Conservation (phyloP, 352 stramenopile genomes). For the Phytophthora colocasiae region DNA sequence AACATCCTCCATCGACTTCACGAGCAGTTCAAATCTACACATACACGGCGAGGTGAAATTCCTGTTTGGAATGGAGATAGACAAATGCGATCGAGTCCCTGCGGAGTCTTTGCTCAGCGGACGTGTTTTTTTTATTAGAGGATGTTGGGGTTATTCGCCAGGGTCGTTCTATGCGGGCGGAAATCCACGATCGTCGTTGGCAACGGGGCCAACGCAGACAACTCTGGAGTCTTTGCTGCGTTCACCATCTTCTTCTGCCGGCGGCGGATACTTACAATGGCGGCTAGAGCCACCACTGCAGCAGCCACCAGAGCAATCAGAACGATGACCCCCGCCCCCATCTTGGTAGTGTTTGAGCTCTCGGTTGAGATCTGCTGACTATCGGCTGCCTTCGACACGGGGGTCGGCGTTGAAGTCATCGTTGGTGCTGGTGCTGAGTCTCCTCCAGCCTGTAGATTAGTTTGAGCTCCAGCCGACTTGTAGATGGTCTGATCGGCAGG, state of each 20-base stretch:
- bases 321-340: conserved; percentile 47
- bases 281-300: conserved; percentile 48
- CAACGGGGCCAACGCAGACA: conserved; percentile 35
- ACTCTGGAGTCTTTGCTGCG: conserved; percentile 50
- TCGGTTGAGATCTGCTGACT: conserved; percentile 41
- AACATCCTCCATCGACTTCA: no score
- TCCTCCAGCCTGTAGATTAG: conserved; percentile 2
- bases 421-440: conserved; percentile 10
- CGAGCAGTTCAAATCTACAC: no score
- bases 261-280: conserved; percentile 46
- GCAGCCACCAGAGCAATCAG: conserved; percentile 45
- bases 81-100: no score
- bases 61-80: no score
- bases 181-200: conserved; percentile 35
- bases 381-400: conserved; percentile 21
- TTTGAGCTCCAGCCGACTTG: conserved; percentile 20
- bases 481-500: conserved; percentile 14
- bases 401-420: not conserved
- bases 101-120: no score
- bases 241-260: conserved; percentile 56
- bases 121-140: conserved; percentile 16
- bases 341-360: conserved; percentile 19
- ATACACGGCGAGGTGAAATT: no score
- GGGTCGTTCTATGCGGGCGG: conserved; percentile 19
- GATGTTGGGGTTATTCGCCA: conserved; percentile 34